A percentile compares a stretch with the other conserved stretches of the same genome.
Conservation (phyloP, 805 yeast species). For the Lachancea cidri region DNA sequence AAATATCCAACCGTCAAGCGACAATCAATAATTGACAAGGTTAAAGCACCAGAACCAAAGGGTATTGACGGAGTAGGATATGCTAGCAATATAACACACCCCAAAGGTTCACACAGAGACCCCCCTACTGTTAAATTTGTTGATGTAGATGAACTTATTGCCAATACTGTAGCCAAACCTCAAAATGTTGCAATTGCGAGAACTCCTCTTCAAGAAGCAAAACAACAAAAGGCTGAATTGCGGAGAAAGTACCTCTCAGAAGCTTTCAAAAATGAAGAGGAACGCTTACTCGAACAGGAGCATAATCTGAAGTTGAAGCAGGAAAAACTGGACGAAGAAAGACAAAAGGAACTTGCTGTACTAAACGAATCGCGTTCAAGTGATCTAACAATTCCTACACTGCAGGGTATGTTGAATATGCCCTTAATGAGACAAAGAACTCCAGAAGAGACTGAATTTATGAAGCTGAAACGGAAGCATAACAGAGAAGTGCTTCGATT, state of each 20-base stretch:
- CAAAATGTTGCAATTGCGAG: conserved; percentile 23
- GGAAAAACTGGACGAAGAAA: conserved; percentile 33
- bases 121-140: conserved; percentile 48
- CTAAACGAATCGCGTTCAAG: conserved; percentile 25
- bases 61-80: conserved; percentile 49
- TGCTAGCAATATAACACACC: conserved; percentile 68
- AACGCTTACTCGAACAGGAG: conserved; percentile 37
- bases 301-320: conserved; percentile 32
- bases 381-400: conserved; percentile 71
- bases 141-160: conserved; percentile 57
- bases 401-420: conserved; percentile 59
- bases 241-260: conserved; percentile 68
- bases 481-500: conserved; percentile 59
- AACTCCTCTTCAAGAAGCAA: conserved; percentile 25
- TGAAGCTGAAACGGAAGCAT: conserved; percentile 56
- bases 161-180: conserved; percentile 47
- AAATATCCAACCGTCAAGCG: conserved; percentile 58
- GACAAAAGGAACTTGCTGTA: conserved; percentile 29
- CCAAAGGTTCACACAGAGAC: conserved; percentile 53
- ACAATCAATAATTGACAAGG: conserved; percentile 33
- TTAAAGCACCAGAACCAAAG: conserved; percentile 41
- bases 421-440: conserved; percentile 73
- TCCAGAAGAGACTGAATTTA: conserved; percentile 54
- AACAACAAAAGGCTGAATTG: conserved; percentile 44
- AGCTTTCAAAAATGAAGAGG: conserved; percentile 52